Evolutionary conservation across 2,329 filamentous ascomycete species (phyloP), one percentile per base, ranked within the genome.

Genomic region (Stagonosporopsis vannaccii): DNA sequence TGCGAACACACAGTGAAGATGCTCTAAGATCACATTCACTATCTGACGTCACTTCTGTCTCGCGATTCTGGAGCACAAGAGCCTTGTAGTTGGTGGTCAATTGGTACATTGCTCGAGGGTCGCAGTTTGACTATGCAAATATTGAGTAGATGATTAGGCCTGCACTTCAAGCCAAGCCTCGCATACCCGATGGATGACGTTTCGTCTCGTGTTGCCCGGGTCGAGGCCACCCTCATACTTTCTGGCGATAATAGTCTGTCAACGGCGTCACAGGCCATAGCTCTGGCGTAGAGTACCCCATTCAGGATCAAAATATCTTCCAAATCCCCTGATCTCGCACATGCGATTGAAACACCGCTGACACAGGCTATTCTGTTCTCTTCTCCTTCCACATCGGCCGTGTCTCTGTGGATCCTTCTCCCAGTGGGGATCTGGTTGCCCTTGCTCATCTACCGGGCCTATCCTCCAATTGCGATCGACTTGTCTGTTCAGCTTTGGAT

Each of bases 321-420:
- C 63, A 42, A 69, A 69, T 9, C 65, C 62, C 26, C 59, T 53
- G 23, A 69, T 67, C 48, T 68, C 66, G 36, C 60, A 64, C 59
- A 68, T 68, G 6, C 66, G 57, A 12, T 63, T 63, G 40, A 62
- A 69, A 36, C 66, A 69, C 33, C 48, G 60, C 44, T 66, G 65
- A 30, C 66, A 69, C 13, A 69, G 47, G 35, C 66, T 60, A n/a
- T 67, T 61, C 17, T 42, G 57, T 5, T 54, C 55, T 19, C 56
- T 52, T 13, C 60, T 43, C 51, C 65, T 62, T 13, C 59, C 62
- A 40, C 66, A 69, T 15, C 52, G 52, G n/a, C 60, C 62, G 26
- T 68, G 63, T 51, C 58, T 56, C 30, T 54, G 58, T 8, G 59
- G 45, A n/a, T 69, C 65, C 36, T 63, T 66, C 51, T 69, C 63